phyloP scores from a whole-genome alignment of 2,329 filamentous ascomycete genomes.

The Trichophyton schoenleinii region DNA sequence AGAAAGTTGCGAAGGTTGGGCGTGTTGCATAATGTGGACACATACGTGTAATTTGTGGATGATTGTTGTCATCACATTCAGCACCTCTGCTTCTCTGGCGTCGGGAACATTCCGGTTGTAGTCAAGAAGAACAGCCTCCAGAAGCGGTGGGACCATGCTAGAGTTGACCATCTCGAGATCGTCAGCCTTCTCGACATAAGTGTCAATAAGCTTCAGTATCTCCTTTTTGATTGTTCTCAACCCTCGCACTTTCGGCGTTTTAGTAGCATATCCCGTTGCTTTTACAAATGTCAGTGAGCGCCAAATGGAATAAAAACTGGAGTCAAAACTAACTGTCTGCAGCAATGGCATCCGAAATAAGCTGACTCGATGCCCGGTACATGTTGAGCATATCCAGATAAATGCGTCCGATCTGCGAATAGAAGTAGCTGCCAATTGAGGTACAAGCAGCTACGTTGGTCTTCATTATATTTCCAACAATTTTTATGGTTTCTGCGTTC shows the following conservation, averaged over 20 bases:
- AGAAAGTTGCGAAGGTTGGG: slow-evolving; percentile 21
- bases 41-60: slow-evolving; percentile 92
- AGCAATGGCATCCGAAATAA: slow-evolving; percentile 87
- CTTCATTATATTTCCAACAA: slow-evolving; percentile 99
- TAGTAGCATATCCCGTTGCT: slow-evolving; percentile 76
- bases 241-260: slow-evolving; percentile 92
- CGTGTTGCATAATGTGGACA: slow-evolving; percentile 42
- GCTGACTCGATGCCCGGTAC: slow-evolving; percentile 91
- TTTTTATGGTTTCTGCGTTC: slow-evolving; percentile 90
- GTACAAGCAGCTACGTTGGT: slow-evolving; percentile 98
- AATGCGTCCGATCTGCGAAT: slow-evolving; percentile 92
- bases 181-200: slow-evolving; percentile 95
- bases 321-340: slow-evolving; percentile 52
- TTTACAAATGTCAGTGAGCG: slow-evolving; percentile 2
- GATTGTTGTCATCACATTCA: slow-evolving; percentile 95
- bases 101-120: slow-evolving; percentile 96
- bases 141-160: slow-evolving; percentile 87
- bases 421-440: slow-evolving; percentile 94
- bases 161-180: slow-evolving; percentile 84
- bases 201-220: slow-evolving; percentile 95
- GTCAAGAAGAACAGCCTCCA: slow-evolving; percentile 87
- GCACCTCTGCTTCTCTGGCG: slow-evolving; percentile 87
- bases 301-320: not conserved
- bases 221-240: slow-evolving; percentile 98
- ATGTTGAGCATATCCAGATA: slow-evolving; percentile 98